phyloP scores from a whole-genome alignment of 116 monocot genomes.

The Zostera marina region DNA sequence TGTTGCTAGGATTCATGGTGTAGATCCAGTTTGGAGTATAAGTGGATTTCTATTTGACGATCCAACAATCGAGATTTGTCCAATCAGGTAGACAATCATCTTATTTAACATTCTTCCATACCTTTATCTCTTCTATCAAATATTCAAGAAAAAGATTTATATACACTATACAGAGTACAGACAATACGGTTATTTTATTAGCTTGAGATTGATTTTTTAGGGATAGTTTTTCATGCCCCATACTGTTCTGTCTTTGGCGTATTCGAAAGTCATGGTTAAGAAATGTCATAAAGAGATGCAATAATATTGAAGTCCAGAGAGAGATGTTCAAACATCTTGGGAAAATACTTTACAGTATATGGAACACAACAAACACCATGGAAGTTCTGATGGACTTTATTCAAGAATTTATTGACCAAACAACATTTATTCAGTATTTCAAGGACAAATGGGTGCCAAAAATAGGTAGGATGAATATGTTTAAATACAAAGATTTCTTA shows the following conservation, averaged over 20 bases:
- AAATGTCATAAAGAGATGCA: conserved; percentile 59
- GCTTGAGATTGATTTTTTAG: conserved; percentile 16
- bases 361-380: conserved; percentile 30
- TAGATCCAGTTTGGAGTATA: conserved; percentile 57
- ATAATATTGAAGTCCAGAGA: conserved; percentile 49
- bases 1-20: conserved; percentile 33
- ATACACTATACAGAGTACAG: too few relatives aligned
- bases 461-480: conserved; percentile 46
- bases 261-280: conserved; percentile 79
- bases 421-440: conserved; percentile 68
- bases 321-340: conserved; percentile 74
- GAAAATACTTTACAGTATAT: conserved; percentile 44
- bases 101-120: background rate
- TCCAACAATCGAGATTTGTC: conserved; percentile 54
- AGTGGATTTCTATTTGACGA: conserved; percentile 80
- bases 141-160: background rate
- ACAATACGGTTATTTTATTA: background rate
- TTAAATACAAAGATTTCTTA: background rate
- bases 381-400: conserved; percentile 34
- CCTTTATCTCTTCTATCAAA: background rate
- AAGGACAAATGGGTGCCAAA: conserved; percentile 86
- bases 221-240: conserved; percentile 58
- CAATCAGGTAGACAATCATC: conserved; percentile 43
- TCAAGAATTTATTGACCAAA: conserved; percentile 84
- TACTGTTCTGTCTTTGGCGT: conserved; percentile 80